Evolutionary conservation across 257 asterid species (phyloP).

Genomic region (Primulina huaijiensis): DNA sequence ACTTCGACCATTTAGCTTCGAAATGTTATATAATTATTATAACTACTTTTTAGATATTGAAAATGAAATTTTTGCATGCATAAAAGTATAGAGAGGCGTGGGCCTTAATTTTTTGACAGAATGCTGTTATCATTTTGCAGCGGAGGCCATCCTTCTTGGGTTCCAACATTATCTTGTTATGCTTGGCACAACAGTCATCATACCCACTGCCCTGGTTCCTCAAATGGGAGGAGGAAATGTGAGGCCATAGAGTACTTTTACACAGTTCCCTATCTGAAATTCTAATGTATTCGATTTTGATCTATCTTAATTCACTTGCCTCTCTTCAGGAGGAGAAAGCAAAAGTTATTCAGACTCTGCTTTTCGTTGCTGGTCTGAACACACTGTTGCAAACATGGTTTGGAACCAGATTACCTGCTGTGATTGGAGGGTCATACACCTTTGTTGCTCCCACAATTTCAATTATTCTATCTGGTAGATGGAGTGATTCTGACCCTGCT

Average conservation of each 20-base stretch:
- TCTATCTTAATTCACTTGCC: not conserved
- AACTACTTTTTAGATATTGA: not conserved
- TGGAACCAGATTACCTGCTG: slow-evolving; percentile 90
- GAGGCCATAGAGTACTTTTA: slow-evolving; percentile 32
- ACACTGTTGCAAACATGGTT: slow-evolving; percentile 79
- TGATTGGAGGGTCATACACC: slow-evolving; percentile 88
- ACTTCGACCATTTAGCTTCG: not conserved
- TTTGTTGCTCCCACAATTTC: slow-evolving; percentile 93
- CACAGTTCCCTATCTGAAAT: slow-evolving; percentile 1
- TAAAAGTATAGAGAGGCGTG: not conserved
- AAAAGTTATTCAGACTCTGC: slow-evolving; percentile 78
- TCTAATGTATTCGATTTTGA: not conserved
- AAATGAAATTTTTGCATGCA: not conserved
- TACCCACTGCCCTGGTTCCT: slow-evolving; percentile 90
- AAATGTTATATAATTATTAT: not conserved
- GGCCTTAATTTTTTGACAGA: slow-evolving; percentile 16
- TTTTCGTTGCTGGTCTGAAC: slow-evolving; percentile 85
- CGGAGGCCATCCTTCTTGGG: slow-evolving; percentile 92
- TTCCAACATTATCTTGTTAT: slow-evolving; percentile 91
- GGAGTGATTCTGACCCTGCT: slow-evolving; percentile 79
- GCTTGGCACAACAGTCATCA: slow-evolving; percentile 88
- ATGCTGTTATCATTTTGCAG: slow-evolving; percentile 42
- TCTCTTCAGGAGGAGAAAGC: slow-evolving; percentile 84
- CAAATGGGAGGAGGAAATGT: slow-evolving; percentile 99
- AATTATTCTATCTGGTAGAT: slow-evolving; percentile 87